phyloP scores from a whole-genome alignment of 2,329 filamentous ascomycete species.

The Truncatella angustata region DNA sequence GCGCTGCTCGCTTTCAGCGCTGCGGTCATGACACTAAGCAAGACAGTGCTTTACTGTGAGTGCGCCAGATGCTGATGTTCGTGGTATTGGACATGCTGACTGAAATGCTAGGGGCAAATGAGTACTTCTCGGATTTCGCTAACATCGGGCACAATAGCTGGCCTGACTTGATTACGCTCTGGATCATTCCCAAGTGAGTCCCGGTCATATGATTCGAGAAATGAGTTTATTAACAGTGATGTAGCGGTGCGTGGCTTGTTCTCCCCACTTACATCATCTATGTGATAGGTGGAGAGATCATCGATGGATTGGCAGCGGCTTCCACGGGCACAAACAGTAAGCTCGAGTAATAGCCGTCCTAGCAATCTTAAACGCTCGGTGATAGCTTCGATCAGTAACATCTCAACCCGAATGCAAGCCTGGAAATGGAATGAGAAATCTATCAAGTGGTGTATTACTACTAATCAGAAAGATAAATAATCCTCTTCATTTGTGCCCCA shows the following conservation, averaged over 20 bases:
- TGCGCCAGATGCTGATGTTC: too few relatives aligned
- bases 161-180: slow-evolving; percentile 45
- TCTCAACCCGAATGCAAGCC: background rate
- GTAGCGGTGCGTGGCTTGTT: slow-evolving; percentile 55
- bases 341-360: slow-evolving; percentile 32
- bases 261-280: slow-evolving; percentile 51
- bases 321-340: slow-evolving; percentile 33
- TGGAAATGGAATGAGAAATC: too few relatives aligned
- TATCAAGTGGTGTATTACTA: too few relatives aligned
- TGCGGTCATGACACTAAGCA: slow-evolving; percentile 59
- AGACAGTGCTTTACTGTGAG: slow-evolving; percentile 61
- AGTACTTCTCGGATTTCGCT: slow-evolving; percentile 53
- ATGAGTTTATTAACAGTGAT: background rate
- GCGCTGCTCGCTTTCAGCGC: slow-evolving; percentile 50
- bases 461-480: too few relatives aligned
- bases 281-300: slow-evolving; percentile 46
- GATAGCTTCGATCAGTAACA: background rate
- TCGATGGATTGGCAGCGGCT: slow-evolving; percentile 42
- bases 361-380: background rate
- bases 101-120: slow-evolving; percentile 47
- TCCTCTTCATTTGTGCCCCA: too few relatives aligned
- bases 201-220: background rate
- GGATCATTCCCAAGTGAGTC: slow-evolving; percentile 59
- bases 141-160: slow-evolving; percentile 57
- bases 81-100: background rate